Evolutionary conservation across 148 eudicot genomes (phyloP).

Genomic region (Diospyros kaki): DNA sequence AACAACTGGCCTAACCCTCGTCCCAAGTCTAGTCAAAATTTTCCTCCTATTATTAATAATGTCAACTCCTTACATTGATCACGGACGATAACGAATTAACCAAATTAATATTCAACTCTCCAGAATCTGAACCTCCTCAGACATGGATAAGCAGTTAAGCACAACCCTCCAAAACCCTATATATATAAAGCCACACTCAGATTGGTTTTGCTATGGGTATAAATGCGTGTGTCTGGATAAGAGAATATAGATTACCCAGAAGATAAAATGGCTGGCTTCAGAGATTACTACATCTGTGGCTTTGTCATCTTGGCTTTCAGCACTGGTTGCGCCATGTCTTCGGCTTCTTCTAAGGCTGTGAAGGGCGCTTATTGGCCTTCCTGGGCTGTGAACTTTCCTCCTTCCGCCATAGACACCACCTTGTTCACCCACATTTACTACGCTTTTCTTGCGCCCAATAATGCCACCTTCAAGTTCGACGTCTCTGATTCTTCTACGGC

Average conservation of each 20-base stretch:
- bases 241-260: neutral
- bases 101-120: neutral
- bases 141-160: neutral
- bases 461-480: conserved; percentile 32
- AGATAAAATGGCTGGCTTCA: neutral
- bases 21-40: neutral
- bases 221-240: too few species aligned
- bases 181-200: neutral
- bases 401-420: conserved; percentile 32
- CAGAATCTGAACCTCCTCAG: neutral
- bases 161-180: neutral
- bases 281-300: neutral
- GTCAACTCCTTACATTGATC: too few species aligned
- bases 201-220: neutral
- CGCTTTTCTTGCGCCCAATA: conserved; percentile 38
- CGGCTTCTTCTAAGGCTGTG: conserved; percentile 11
- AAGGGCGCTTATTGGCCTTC: conserved; percentile 47
- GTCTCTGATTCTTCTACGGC: conserved; percentile 22
- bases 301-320: conserved; percentile 1
- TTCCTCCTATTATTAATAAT: neutral
- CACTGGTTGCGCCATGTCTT: neutral
- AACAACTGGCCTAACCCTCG: too few species aligned
- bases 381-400: conserved; percentile 20
- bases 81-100: neutral
- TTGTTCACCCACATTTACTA: conserved; percentile 48